Base-by-base conservation (phyloP, 169 alveolate genomes). In the Cystoisospora suis region DNA sequence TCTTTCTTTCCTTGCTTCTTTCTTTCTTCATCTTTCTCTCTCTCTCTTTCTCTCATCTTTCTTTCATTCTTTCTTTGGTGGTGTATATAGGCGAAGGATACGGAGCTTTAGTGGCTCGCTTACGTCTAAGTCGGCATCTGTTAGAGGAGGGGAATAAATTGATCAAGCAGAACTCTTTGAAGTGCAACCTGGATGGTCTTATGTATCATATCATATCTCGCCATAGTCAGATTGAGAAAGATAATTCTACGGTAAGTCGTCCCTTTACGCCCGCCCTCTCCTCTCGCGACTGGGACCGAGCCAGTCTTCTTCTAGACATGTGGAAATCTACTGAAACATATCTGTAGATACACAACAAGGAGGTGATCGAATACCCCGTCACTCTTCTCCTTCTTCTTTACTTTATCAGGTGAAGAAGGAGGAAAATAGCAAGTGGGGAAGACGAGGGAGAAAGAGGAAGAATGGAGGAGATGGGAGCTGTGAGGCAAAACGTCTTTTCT, bases 181-280 rank as follows among this genome's bases (percentile, higher is more conserved):
- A 65, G n/a, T 65, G 77, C 77, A 65, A 65, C 77, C 15, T 65
- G 44, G 34, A n/a, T 44, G 77, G 77, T n/a, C 40, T 65, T 23
- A 9, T 65, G 27, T 6, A 36, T 1, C 77, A 65, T 44, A 65
- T 65, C 77, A 44, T 65, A 12, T 3, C 38, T 20, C 12, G 45
- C 6, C 77, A 65, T n/a, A 44, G 7, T 4, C 77, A 65, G 12
- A 6, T n/a, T 20, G 77, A 65, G 34, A 6, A 17, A 15, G 77
- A 65, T 44, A 65, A 65, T 44, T 15, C 77, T 20, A n/a, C 34
- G 77, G 77, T 65, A n/a, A 65, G 72, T 36, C 23, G 72, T 27
- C 29, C 12, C 6, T 7, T 27, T 4, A 12, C n/a, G n/a, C n/a
- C n/a, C n/a, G n/a, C n/a, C n/a, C n/a, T n/a, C n/a, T n/a, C n/a